Evolutionary conservation across 345 rosid species (phyloP).

Genomic region (Theobroma cacao): DNA sequence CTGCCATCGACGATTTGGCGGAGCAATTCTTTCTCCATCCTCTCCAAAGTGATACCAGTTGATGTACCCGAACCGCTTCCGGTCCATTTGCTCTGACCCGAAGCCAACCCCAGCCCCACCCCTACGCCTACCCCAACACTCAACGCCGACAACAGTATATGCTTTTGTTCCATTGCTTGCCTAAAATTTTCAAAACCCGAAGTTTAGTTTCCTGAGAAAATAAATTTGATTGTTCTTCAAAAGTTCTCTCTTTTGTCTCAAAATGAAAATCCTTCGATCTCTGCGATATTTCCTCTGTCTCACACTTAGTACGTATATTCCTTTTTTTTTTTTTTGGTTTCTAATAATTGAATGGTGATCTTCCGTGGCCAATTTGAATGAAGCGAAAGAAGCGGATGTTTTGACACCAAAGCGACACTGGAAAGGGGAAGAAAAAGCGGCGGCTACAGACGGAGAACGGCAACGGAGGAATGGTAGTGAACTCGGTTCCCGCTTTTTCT

Average conservation of each 20-base stretch:
- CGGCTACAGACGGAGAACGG: background rate
- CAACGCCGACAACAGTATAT: slow-evolving; percentile 51
- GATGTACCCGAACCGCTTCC: slow-evolving; percentile 20
- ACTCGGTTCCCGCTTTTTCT: slow-evolving; percentile 15
- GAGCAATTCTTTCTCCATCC: slow-evolving; percentile 53
- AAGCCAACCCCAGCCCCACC: slow-evolving; percentile 54
- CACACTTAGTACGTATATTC: background rate
- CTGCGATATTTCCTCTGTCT: background rate
- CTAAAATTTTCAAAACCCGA: no score
- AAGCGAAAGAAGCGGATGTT: background rate
- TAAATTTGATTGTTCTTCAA: background rate
- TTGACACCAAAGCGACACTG: background rate
- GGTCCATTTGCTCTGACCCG: slow-evolving; percentile 57
- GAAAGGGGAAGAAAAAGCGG: background rate
- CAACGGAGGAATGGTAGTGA: background rate
- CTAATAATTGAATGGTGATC: slow-evolving; percentile 4
- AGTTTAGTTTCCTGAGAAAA: background rate
- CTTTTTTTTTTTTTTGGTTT: background rate
- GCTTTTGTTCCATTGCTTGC: slow-evolving; percentile 52
- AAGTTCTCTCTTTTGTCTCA: background rate
- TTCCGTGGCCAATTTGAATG: background rate
- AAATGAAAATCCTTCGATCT: background rate
- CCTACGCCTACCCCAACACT: slow-evolving; percentile 66
- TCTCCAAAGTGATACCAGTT: slow-evolving; percentile 17
- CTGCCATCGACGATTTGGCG: slow-evolving; percentile 56